Evolutionary conservation across 2,329 filamentous ascomycete genomes (phyloP).

Genomic region (Biscogniauxia marginata): DNA sequence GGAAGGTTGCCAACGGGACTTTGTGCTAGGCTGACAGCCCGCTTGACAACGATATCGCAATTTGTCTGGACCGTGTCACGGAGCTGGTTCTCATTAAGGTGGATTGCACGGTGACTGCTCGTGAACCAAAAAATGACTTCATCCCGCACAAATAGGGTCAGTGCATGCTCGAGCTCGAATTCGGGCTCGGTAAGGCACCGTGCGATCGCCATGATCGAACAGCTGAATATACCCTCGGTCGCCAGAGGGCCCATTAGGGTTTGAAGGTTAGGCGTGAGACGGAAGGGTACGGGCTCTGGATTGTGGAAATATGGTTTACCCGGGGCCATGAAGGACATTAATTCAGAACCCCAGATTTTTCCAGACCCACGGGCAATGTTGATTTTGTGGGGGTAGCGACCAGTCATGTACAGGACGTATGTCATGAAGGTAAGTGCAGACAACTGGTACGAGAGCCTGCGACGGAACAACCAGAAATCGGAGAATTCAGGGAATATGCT

Average conservation of each 20-base stretch:
- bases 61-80: constrained; percentile 81
- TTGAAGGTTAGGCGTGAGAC: constrained; percentile 93
- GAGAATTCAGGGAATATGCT: constrained; percentile 82
- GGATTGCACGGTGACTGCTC: constrained; percentile 63
- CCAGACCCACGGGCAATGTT: constrained; percentile 84
- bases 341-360: constrained; percentile 93
- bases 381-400: constrained; percentile 93
- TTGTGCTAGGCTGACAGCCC: constrained; percentile 80
- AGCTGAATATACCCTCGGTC: constrained; percentile 94
- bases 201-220: constrained; percentile 93
- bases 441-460: constrained; percentile 94
- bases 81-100: constrained; percentile 65
- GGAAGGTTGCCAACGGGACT: constrained; percentile 77
- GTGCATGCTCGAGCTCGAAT: constrained; percentile 88
- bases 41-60: constrained; percentile 87
- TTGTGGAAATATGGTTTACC: constrained; percentile 90
- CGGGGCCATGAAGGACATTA: constrained; percentile 85
- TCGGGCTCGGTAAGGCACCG: constrained; percentile 88
- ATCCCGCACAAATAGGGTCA: constrained; percentile 92
- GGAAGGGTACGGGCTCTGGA: constrained; percentile 93
- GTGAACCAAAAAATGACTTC: constrained; percentile 99
- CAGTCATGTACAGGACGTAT: constrained; percentile 96
- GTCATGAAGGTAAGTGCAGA: constrained; percentile 97
- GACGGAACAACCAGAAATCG: constrained; percentile 98
- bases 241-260: constrained; percentile 93